Evolutionary conservation across 352 stramenopile genomes (phyloP).

Genomic region (Phytophthora foliorum): DNA sequence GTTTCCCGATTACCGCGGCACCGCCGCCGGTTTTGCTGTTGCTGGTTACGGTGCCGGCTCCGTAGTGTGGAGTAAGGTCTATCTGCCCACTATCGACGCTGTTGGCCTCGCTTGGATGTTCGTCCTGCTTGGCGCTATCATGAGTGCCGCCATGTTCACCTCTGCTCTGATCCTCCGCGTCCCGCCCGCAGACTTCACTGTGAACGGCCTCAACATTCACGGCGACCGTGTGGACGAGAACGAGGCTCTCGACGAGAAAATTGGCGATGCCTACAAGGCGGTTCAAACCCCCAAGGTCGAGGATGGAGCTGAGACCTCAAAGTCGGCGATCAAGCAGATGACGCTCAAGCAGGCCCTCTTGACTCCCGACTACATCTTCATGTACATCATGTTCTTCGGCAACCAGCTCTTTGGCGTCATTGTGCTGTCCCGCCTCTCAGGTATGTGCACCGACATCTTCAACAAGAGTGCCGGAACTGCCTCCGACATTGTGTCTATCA

Average conservation of each 20-base stretch:
- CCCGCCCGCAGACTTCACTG: conserved; percentile 54
- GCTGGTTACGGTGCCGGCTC: conserved; percentile 68
- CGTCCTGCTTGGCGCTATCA: conserved; percentile 47
- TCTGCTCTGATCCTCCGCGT: conserved; percentile 58
- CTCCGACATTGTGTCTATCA: conserved; percentile 66
- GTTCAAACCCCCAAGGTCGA: conserved; percentile 44
- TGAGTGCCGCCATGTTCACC: conserved; percentile 53
- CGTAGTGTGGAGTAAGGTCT: conserved; percentile 72
- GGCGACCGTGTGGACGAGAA: conserved; percentile 55
- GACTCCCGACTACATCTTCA: conserved; percentile 67
- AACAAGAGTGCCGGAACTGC: conserved; percentile 46
- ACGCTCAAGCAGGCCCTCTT: conserved; percentile 64
- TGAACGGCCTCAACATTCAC: conserved; percentile 70
- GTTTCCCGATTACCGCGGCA: conserved; percentile 81
- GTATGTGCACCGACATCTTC: conserved; percentile 67
- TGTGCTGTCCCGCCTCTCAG: conserved; percentile 67
- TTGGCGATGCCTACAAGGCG: conserved; percentile 53
- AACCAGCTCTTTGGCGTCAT: conserved; percentile 76
- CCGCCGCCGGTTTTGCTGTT: conserved; percentile 70
- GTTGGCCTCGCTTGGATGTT: conserved; percentile 58
- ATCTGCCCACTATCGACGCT: conserved; percentile 56
- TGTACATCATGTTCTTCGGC: conserved; percentile 78
- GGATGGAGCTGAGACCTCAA: conserved; percentile 28
- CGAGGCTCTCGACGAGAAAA: conserved; percentile 48
- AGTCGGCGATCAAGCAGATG: conserved; percentile 54